Evolutionary conservation across 2,329 filamentous ascomycete species (phyloP).

Genomic region (Colletotrichum musicola): DNA sequence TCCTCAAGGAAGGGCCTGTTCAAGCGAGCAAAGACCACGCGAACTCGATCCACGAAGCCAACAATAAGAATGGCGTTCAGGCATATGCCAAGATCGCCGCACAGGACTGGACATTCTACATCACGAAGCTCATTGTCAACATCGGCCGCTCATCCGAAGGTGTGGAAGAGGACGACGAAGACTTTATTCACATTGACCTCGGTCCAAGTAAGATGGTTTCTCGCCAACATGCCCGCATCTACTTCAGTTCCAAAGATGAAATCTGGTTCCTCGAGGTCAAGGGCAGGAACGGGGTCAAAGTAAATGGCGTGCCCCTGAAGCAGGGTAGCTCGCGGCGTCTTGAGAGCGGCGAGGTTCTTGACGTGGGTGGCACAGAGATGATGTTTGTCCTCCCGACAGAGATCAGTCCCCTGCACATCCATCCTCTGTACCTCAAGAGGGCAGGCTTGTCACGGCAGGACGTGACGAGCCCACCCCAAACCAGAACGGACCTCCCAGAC

Average conservation of each 20-base stretch:
- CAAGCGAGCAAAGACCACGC: slow-evolving; percentile 73
- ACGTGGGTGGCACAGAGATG: slow-evolving; percentile 95
- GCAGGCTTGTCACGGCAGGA: slow-evolving; percentile 62
- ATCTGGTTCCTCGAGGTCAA: slow-evolving; percentile 89
- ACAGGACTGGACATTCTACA: slow-evolving; percentile 86
- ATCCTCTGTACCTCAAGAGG: slow-evolving; percentile 77
- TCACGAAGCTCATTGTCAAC: slow-evolving; percentile 79
- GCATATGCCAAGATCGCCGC: slow-evolving; percentile 88
- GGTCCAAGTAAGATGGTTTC: slow-evolving; percentile 87
- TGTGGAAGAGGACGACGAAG: slow-evolving; percentile 58
- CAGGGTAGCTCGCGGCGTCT: slow-evolving; percentile 75
- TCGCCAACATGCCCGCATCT: slow-evolving; percentile 80
- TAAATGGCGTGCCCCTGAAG: slow-evolving; percentile 81
- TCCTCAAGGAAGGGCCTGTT: slow-evolving; percentile 59
- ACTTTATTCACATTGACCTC: slow-evolving; percentile 85
- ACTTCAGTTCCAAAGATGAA: slow-evolving; percentile 75
- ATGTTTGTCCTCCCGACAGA: slow-evolving; percentile 95
- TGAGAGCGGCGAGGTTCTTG: slow-evolving; percentile 89
- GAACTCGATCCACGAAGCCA: slow-evolving; percentile 73
- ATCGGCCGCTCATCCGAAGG: slow-evolving; percentile 78
- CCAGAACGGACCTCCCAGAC: slow-evolving; percentile 36
- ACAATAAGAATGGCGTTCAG: slow-evolving; percentile 72
- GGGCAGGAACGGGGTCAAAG: slow-evolving; percentile 89
- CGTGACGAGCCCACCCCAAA: slow-evolving; percentile 28
- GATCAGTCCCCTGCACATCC: slow-evolving; percentile 74